A percentile compares a stretch with the other conserved stretches of the same genome.
Evolutionary conservation across 116 monocot genomes (phyloP).

Genomic region (Papilionanthe hybrid): DNA sequence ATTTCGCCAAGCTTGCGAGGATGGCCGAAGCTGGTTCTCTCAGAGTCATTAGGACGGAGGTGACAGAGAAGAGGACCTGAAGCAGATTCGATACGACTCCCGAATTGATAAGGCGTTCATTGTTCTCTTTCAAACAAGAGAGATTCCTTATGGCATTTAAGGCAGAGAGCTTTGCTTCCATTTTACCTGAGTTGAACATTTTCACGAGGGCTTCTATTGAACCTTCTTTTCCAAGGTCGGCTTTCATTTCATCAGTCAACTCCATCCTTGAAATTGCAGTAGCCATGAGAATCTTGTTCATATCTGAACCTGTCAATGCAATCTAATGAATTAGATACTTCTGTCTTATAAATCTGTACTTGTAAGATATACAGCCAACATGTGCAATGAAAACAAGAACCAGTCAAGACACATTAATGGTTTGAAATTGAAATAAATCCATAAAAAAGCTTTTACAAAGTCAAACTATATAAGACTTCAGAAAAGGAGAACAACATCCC

Average conservation of each 20-base stretch:
- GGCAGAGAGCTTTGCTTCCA: slow-evolving; percentile 70
- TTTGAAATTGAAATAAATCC: no score
- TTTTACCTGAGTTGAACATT: slow-evolving; percentile 66
- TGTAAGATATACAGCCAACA: not conserved
- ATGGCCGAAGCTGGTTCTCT: slow-evolving; percentile 69
- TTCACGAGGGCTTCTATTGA: slow-evolving; percentile 54
- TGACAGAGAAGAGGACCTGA: slow-evolving; percentile 81
- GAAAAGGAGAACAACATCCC: no score
- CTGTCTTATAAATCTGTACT: not conserved
- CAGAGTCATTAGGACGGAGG: slow-evolving; percentile 75
- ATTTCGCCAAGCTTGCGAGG: slow-evolving; percentile 55
- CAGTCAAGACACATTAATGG: no score
- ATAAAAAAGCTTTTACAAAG: no score
- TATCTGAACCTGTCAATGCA: slow-evolving; percentile 63
- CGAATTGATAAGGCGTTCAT: slow-evolving; percentile 37
- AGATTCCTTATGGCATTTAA: slow-evolving; percentile 64
- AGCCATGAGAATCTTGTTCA: slow-evolving; percentile 88
- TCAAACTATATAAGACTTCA: no score
- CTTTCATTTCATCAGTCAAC: slow-evolving; percentile 64
- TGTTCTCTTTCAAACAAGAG: slow-evolving; percentile 38
- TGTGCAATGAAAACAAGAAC: no score
- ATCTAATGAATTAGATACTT: no score
- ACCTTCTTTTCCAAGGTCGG: slow-evolving; percentile 57
- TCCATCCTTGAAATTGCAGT: slow-evolving; percentile 64
- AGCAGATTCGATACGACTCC: slow-evolving; percentile 54